Evolutionary conservation across 1,284 basidiomycete species (phyloP), one percentile per base, ranked within the genome.

Genomic region (Agroathelia rolfsii): DNA sequence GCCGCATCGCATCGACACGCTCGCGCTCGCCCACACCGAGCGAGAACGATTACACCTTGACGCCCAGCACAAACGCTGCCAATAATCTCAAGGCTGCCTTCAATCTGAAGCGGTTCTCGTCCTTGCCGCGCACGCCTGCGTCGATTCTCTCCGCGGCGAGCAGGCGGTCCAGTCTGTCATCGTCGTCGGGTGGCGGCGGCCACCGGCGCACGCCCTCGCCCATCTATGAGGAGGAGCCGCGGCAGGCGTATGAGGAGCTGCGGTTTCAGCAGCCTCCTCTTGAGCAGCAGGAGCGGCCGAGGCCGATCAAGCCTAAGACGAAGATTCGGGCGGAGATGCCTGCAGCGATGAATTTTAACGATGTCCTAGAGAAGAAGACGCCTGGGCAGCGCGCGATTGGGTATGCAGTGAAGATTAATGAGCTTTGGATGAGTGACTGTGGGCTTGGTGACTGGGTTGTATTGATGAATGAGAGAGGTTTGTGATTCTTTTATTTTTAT

Each of bases 401-500:
- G 28, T 95, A 94, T 49, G 82, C 84, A 6, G 59, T 63, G 40
- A 89, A 88, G 56, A 84, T 93, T 43, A 87, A 88, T 48, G 86
- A 90, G 46, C 56, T 94, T 13, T 70, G 75, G 29, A 60, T 66
- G 39, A 76, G 76, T 43, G 85, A 92, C 49, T 82, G 79, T 46
- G 88, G 90, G 12, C 53, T 94, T 38, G 60, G 62, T 10, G 77
- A 82, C 15, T 93, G 89, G 90, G 61, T 87, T 28, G 44, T 58
- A 21, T 66, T 68, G 30, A 68, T 67, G 38, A 69, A 58, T 45
- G 52, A 59, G 38, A 64, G 66, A 61, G 66, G 85, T 85, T 48
- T 36, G 67, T 55, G 12, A 30, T 14, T 13, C 24, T 13, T 4
- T 17, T n/a, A 20, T 9, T n/a, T 20, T 36, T 9, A 22, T 26